Percentiles rank a stretch among this genome's conserved stretches.
These are phyloP conservation scores for Pulchroboletus neoregius DNA, from an alignment of 1,284 basidiomycete species.

Conservation along the genomic window DNA sequence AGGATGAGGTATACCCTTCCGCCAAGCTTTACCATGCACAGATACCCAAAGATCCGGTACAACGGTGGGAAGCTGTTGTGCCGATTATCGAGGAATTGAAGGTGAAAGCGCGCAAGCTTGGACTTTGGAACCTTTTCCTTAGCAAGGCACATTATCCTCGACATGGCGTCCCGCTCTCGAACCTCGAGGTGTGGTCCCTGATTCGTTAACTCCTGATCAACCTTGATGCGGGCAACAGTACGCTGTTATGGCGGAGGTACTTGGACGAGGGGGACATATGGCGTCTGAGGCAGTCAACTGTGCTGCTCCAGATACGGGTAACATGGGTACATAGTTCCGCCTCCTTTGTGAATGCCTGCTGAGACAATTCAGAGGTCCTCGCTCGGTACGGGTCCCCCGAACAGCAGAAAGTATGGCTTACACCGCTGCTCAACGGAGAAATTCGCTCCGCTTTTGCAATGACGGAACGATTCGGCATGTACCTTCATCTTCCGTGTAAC, in stretches of 20 bases:
- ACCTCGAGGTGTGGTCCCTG: conserved; percentile 71
- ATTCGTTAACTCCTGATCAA: background rate
- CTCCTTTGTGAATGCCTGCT: conserved; percentile 2
- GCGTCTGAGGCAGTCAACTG: conserved; percentile 90
- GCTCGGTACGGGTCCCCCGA: conserved; percentile 87
- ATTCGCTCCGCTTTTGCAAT: conserved; percentile 93
- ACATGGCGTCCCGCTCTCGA: conserved; percentile 84
- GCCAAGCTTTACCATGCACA: conserved; percentile 78
- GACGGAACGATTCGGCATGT: conserved; percentile 86
- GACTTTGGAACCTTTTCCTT: conserved; percentile 97
- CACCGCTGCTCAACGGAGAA: conserved; percentile 86
- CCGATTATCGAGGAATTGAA: conserved; percentile 85
- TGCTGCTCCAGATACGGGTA: conserved; percentile 93
- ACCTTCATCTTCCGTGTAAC: background rate
- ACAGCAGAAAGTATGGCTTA: conserved; percentile 90
- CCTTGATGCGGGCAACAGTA: conserved; percentile 52
- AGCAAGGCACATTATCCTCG: conserved; percentile 91
- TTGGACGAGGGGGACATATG: conserved; percentile 79
- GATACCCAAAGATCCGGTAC: conserved; percentile 69
- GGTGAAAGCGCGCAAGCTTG: conserved; percentile 79
- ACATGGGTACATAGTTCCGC: conserved; percentile 69
- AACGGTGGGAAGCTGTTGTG: conserved; percentile 84
- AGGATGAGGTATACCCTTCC: conserved; percentile 89
- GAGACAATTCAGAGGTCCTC: conserved; percentile 72
- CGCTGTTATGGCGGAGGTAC: conserved; percentile 93